Evolutionary conservation across 257 asterid species (phyloP), one percentile per base, ranked within the genome.

Genomic region (Rehmannia glutinosa): DNA sequence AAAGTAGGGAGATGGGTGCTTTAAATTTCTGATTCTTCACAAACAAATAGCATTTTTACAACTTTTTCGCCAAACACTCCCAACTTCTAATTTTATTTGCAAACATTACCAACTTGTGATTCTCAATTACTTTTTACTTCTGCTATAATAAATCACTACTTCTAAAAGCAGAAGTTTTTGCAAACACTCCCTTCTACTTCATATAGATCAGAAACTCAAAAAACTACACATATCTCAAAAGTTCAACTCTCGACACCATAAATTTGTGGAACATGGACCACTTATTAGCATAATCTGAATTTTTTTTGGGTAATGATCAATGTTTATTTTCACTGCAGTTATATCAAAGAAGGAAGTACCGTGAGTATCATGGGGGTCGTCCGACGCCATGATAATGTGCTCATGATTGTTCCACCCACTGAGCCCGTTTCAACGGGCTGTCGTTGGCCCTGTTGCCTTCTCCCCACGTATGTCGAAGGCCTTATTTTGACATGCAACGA

Each of bases 281-380:
- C n/a, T n/a, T n/a, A n/a, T n/a, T n/a, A n/a, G n/a, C n/a, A n/a
- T n/a, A n/a, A n/a, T n/a, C n/a, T n/a, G n/a, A n/a, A 20, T 49
- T 4, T 43, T 39, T 36, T 15, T 1, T 5, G 9, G 12, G 7
- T 16, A 38, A 58, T 69, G 45, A 6, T 51, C 2, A 19, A 23
- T 36, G 9, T 28, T 6, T 8, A 6, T 60, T 53, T 20, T 30
- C 12, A 1, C 51, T 63, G 77, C 87, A 89, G 96, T 11, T 79
- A 78, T 35, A 81, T 89, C 68, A 89, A 87, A 78, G 96, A 89
- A 82, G 96, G 96, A 72, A 89, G 87, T 63, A 85, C 92, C 0
- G 90, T 85, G 56, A 83, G 92, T 43, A 77, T 89, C n/a, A 83
- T 87, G 95, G 96, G 96, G 1, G 78, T 87, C 52, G 85, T 89